Evolutionary conservation across 768 basidiomycete species (phyloP).

Genomic region (Leccinum imitatum): DNA sequence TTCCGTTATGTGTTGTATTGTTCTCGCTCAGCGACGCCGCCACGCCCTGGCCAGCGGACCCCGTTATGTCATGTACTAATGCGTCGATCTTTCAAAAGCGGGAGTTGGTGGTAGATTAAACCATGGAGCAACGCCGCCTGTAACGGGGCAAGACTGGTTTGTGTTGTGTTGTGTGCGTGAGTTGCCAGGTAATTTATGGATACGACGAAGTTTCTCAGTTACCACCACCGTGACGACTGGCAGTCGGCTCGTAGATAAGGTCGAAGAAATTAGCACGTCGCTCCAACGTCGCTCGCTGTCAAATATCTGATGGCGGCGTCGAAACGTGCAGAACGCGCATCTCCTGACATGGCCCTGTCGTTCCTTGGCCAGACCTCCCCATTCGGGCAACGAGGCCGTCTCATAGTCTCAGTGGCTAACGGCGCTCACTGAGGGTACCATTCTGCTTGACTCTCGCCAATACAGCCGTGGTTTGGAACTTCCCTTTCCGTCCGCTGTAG

Average conservation of each 20-base stretch:
- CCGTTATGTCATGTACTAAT: conserved; percentile 8
- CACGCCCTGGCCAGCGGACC: not conserved
- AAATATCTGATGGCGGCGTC: not conserved
- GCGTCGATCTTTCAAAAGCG: conserved; percentile 2
- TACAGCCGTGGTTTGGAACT: not conserved
- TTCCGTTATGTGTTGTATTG: not conserved
- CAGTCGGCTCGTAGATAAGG: not conserved
- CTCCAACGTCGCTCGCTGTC: not conserved
- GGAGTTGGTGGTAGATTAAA: not conserved
- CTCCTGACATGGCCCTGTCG: not conserved
- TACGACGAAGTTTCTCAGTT: not conserved
- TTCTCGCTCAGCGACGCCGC: not conserved
- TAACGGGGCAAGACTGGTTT: not conserved
- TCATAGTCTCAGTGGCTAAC: not conserved
- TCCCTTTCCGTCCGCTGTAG: conserved; percentile 29
- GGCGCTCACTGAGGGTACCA: not conserved
- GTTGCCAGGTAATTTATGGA: not conserved
- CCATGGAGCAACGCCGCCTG: not conserved
- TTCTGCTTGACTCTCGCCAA: not conserved
- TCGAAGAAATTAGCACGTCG: not conserved
- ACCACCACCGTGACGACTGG: not conserved
- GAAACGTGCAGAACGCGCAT: not conserved
- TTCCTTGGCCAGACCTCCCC: conserved; percentile 4
- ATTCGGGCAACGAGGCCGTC: not conserved
- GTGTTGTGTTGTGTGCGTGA: not conserved